These are phyloP conservation scores for Xylariales sp. DNA, from an alignment of 2,329 filamentous ascomycete genomes.

Conservation along the genomic window DNA sequence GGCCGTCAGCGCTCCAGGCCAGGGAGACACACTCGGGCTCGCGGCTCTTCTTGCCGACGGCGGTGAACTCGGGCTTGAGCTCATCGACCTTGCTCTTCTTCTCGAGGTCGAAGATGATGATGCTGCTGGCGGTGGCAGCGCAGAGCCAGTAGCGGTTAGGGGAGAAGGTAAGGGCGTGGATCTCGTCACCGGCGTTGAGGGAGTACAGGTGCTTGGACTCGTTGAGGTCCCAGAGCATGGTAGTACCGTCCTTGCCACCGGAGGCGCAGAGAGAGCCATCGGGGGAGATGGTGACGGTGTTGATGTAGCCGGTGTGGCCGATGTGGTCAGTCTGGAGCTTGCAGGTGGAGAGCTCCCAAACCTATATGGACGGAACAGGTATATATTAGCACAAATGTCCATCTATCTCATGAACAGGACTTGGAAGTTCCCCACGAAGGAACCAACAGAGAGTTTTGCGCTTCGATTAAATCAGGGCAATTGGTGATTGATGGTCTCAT, in stretches of 20 bases:
- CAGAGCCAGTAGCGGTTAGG: constrained; percentile 99
- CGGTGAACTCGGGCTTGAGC: constrained; percentile 96
- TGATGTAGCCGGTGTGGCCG: constrained; percentile 99
- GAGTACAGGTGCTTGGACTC: constrained; percentile 99
- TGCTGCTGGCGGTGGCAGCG: constrained; percentile 93
- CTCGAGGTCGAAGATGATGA: constrained; percentile 99
- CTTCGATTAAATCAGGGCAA: constrained; percentile 65
- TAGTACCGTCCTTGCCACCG: constrained; percentile 99
- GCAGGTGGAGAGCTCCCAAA: constrained; percentile 99
- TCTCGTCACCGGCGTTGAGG: constrained; percentile 98
- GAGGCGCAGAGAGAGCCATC: constrained; percentile 98
- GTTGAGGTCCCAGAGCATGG: constrained; percentile 99
- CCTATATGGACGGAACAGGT: no score
- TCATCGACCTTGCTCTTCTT: constrained; percentile 99
- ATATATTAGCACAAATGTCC: neutral
- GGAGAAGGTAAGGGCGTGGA: constrained; percentile 99
- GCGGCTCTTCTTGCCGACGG: constrained; percentile 97
- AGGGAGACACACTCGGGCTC: constrained; percentile 97
- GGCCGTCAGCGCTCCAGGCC: constrained; percentile 96
- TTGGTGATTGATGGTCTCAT: constrained; percentile 97
- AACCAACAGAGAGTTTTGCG: constrained; percentile 13
- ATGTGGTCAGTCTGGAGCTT: constrained; percentile 99
- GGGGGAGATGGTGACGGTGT: constrained; percentile 99
- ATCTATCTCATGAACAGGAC: constrained; percentile 18
- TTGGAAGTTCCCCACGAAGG: constrained; percentile 1